These are phyloP conservation scores for Claviceps sp. DNA, from an alignment of 2,329 filamentous ascomycete genomes.

Conservation along the genomic window DNA sequence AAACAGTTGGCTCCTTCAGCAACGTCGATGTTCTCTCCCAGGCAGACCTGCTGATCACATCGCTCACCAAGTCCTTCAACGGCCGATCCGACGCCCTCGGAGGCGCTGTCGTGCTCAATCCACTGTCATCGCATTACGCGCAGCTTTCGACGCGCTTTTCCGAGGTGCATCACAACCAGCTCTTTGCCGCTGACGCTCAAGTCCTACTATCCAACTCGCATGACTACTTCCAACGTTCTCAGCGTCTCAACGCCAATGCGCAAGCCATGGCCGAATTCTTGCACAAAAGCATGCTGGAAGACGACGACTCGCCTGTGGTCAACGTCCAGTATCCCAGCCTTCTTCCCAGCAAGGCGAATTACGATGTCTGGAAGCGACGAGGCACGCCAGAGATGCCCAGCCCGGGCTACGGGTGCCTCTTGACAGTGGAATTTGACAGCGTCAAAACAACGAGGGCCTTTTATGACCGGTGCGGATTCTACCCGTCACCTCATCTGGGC, in stretches of 20 bases:
- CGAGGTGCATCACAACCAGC: constrained; percentile 27
- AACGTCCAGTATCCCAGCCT: constrained; percentile 32
- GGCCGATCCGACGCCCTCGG: constrained; percentile 42
- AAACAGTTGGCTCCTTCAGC: constrained; percentile 33
- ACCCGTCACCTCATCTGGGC: constrained; percentile 39
- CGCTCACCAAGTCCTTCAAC: constrained; percentile 45
- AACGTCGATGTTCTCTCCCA: constrained; percentile 36
- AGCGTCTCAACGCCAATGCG: constrained; percentile 30
- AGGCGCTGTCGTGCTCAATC: constrained; percentile 36
- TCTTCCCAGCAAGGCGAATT: constrained; percentile 17
- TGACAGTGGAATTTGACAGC: constrained; percentile 36
- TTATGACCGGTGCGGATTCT: constrained; percentile 34
- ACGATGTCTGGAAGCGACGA: constrained; percentile 22
- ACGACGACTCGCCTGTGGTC: constrained; percentile 20
- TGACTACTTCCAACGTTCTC: constrained; percentile 27
- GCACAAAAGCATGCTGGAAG: constrained; percentile 13
- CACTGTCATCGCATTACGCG: constrained; percentile 26
- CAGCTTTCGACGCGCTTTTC: constrained; percentile 19
- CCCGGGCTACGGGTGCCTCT: constrained; percentile 41
- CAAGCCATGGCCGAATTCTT: constrained; percentile 27
- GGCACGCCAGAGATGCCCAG: constrained; percentile 28
- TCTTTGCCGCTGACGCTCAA: constrained; percentile 32
- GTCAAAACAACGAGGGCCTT: constrained; percentile 29
- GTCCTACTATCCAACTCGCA: constrained; percentile 31
- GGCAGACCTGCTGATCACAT: constrained; percentile 37